Evolutionary conservation across 148 eudicot species (phyloP).

Genomic region (Vaccinium vitisidaea): DNA sequence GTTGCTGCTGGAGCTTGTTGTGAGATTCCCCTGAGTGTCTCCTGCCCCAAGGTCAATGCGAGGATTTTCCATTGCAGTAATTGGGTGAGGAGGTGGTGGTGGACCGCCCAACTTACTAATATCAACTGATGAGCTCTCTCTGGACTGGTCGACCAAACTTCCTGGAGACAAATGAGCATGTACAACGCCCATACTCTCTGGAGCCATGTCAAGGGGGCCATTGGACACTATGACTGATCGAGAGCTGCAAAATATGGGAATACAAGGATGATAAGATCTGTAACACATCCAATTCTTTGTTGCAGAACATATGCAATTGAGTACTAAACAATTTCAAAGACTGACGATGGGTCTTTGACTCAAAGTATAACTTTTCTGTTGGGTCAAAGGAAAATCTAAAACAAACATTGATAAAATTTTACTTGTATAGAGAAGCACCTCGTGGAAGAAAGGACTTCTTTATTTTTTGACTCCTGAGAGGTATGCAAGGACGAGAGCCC

Average conservation of each 20-base stretch:
- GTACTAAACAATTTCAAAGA: not conserved
- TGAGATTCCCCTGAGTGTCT: slow-evolving; percentile 25
- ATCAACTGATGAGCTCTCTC: slow-evolving; percentile 14
- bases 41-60: slow-evolving; percentile 22
- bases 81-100: slow-evolving; percentile 24
- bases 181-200: slow-evolving; percentile 34
- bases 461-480: slow-evolving; percentile 42
- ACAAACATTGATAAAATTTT: slow-evolving; percentile 1
- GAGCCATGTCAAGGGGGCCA: slow-evolving; percentile 42
- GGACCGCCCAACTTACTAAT: slow-evolving; percentile 21
- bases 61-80: slow-evolving; percentile 31
- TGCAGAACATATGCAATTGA: not conserved
- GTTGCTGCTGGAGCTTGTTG: slow-evolving; percentile 27
- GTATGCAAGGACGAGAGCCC: slow-evolving; percentile 30
- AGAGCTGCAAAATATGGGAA: slow-evolving; percentile 45
- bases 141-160: slow-evolving; percentile 27
- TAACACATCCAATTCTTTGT: not conserved
- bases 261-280: not conserved
- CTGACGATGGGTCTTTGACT: not conserved
- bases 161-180: slow-evolving; percentile 29
- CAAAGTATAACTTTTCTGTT: not conserved
- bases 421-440: slow-evolving; percentile 37
- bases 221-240: slow-evolving; percentile 32
- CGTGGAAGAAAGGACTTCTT: slow-evolving; percentile 28
- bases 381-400: not conserved